phyloP scores from a whole-genome alignment of 768 basidiomycete genomes.

The Pulveroboletus frians region DNA sequence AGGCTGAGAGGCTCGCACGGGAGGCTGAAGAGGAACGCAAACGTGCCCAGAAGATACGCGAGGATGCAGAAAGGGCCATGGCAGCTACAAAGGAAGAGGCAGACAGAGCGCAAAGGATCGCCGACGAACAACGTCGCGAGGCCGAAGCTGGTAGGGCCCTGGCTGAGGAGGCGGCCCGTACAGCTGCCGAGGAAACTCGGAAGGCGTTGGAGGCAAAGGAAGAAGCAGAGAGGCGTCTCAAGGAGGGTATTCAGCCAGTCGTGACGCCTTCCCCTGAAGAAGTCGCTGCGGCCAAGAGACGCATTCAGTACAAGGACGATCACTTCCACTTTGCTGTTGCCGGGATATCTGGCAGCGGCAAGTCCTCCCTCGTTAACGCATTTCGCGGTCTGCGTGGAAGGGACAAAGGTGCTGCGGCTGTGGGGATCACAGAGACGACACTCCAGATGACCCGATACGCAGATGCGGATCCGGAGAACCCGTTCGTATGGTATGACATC shows the following conservation, averaged over 20 bases:
- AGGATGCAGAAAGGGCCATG: slow-evolving; percentile 15
- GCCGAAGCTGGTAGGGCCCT: slow-evolving; percentile 14
- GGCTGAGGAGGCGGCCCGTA: slow-evolving; percentile 12
- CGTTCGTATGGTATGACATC: slow-evolving; percentile 16
- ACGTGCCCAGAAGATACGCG: slow-evolving; percentile 7
- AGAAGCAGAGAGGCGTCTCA: slow-evolving; percentile 14
- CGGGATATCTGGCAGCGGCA: slow-evolving; percentile 33
- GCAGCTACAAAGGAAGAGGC: slow-evolving; percentile 12
- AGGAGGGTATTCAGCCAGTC: slow-evolving; percentile 23
- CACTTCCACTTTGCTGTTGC: slow-evolving; percentile 33
- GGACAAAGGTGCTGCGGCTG: slow-evolving; percentile 14
- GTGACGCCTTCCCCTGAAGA: slow-evolving; percentile 11
- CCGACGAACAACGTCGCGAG: slow-evolving; percentile 17
- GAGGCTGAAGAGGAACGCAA: slow-evolving; percentile 14
- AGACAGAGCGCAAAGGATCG: slow-evolving; percentile 7
- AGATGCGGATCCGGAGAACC: slow-evolving; percentile 11
- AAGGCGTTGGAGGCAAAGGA: slow-evolving; percentile 15
- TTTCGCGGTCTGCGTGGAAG: slow-evolving; percentile 29
- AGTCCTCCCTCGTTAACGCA: slow-evolving; percentile 36
- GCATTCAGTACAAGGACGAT: slow-evolving; percentile 23
- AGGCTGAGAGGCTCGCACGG: slow-evolving; percentile 8
- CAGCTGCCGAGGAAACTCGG: slow-evolving; percentile 14
- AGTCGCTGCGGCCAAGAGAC: slow-evolving; percentile 13
- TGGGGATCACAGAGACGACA: slow-evolving; percentile 18
- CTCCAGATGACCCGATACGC: slow-evolving; percentile 12